phyloP scores from a whole-genome alignment of 768 basidiomycete species.

The Trametes maxima region DNA sequence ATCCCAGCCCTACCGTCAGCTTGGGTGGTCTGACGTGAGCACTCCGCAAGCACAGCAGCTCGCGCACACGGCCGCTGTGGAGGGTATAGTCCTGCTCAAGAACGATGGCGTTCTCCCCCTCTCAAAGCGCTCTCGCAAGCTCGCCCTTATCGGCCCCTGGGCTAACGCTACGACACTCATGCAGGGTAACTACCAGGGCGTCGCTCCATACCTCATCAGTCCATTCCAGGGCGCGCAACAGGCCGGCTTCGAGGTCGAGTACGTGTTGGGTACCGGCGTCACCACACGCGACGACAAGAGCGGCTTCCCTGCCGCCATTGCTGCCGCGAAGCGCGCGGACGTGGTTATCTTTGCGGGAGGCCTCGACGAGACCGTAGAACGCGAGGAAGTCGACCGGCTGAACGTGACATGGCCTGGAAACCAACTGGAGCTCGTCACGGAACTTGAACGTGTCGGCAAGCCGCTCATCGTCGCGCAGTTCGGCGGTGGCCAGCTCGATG shows the following conservation, averaged over 20 bases:
- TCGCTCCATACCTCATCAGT: conserved; percentile 57
- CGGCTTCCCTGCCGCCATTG: conserved; percentile 54
- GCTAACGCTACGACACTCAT: conserved; percentile 56
- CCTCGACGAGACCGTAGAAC: conserved; percentile 52
- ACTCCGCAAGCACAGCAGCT: conserved; percentile 48
- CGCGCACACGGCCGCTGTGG: conserved; percentile 52
- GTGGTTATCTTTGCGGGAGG: conserved; percentile 56
- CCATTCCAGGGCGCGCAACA: conserved; percentile 51
- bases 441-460: conserved; percentile 50
- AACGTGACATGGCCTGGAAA: conserved; percentile 57
- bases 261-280: conserved; percentile 46
- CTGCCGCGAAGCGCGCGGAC: conserved; percentile 51
- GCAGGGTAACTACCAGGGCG: conserved; percentile 61
- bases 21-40: conserved; percentile 52
- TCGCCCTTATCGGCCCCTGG: conserved; percentile 64
- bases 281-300: conserved; percentile 38
- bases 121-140: conserved; percentile 42
- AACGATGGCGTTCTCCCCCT: conserved; percentile 64
- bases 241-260: conserved; percentile 50
- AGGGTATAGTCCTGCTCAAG: conserved; percentile 63
- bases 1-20: conserved; percentile 52
- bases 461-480: conserved; percentile 57
- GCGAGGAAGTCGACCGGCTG: conserved; percentile 49
- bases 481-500: conserved; percentile 60
- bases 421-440: conserved; percentile 51